These are phyloP conservation scores for Crithidia bombi DNA, from an alignment of 208 protist genomes.

Conservation along the genomic window DNA sequence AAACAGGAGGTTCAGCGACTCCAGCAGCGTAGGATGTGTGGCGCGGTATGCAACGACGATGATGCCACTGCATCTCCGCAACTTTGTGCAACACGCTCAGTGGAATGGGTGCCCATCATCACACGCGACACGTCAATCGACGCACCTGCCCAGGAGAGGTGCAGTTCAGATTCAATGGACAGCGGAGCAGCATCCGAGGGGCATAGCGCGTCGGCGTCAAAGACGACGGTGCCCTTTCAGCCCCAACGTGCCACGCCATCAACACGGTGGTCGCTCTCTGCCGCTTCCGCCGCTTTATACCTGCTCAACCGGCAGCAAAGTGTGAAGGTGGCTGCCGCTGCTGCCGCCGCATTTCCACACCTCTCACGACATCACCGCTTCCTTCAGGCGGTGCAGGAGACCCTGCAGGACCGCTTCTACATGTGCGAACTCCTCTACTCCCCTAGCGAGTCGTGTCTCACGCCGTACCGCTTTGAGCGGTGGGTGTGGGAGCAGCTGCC, in stretches of 20 bases:
- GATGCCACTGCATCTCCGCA: neutral
- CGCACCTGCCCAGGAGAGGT: neutral
- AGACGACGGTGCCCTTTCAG: neutral
- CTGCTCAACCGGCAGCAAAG: neutral
- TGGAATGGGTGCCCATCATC: conserved; percentile 24
- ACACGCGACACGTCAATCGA: neutral
- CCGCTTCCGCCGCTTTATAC: neutral
- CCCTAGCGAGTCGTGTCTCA: conserved; percentile 46
- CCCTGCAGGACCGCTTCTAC: conserved; percentile 41
- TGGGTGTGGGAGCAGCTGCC: conserved; percentile 67
- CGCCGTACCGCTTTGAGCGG: conserved; percentile 40
- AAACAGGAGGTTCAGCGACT: conserved; percentile 24
- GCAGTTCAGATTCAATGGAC: too few relatives aligned
- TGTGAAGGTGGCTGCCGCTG: neutral
- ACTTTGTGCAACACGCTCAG: neutral
- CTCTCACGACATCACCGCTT: conserved; percentile 10
- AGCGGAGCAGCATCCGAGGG: too few relatives aligned
- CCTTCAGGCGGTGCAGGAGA: conserved; percentile 26
- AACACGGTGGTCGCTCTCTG: neutral
- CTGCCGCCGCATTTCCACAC: neutral
- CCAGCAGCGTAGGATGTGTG: neutral
- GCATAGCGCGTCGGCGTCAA: neutral
- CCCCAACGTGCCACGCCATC: neutral
- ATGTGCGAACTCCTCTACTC: conserved; percentile 37
- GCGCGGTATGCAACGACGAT: neutral